These are phyloP conservation scores for Spergularia azorica DNA, from an alignment of 179 eudicot genomes.

Conservation along the genomic window DNA sequence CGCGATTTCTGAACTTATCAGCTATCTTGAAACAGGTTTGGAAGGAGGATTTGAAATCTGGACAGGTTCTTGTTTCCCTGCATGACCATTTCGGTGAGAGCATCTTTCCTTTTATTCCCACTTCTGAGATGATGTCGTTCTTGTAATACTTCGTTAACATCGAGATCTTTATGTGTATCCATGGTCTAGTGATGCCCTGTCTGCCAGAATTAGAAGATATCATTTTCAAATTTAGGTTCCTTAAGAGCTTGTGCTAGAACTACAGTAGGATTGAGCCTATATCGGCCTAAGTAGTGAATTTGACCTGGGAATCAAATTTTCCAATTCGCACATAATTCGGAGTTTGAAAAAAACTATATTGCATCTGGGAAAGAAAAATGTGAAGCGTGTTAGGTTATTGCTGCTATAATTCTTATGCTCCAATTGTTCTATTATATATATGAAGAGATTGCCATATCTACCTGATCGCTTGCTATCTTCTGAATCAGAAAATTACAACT, in stretches of 20 bases:
- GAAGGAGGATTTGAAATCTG: constrained; percentile 73
- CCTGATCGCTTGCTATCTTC: neutral
- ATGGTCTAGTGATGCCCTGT: neutral
- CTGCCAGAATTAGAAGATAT: neutral
- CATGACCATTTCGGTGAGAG: constrained; percentile 62
- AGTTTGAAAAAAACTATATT: no score
- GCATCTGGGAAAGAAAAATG: neutral
- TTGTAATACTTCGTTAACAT: constrained; percentile 33
- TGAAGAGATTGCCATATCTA: neutral
- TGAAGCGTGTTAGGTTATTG: no score
- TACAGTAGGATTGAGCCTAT: neutral
- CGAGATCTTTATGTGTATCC: neutral
- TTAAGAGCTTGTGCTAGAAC: constrained; percentile 6
- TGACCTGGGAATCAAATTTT: no score
- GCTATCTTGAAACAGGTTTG: constrained; percentile 60
- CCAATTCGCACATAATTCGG: no score
- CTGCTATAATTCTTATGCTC: no score
- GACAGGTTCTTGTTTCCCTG: constrained; percentile 52
- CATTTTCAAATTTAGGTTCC: neutral
- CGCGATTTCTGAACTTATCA: constrained; percentile 34
- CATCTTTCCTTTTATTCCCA: constrained; percentile 59
- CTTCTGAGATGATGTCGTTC: constrained; percentile 55
- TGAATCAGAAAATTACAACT: neutral
- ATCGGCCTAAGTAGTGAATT: neutral
- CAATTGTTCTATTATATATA: neutral